Evolutionary conservation across 495 filamentous ascomycete genomes (phyloP).

Genomic region (Entonaema liquescens): DNA sequence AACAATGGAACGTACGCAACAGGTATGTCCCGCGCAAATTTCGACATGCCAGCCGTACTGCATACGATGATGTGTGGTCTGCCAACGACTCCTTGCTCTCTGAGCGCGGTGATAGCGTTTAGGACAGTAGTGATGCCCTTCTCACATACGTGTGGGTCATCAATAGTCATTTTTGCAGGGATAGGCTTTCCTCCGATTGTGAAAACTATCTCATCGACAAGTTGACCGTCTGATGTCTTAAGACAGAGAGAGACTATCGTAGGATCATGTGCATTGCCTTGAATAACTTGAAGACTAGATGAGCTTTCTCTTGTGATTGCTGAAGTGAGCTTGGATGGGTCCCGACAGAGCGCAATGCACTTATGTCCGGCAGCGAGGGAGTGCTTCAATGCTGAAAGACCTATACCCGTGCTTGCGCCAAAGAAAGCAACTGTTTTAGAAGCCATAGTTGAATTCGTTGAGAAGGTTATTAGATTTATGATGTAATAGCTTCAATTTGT

Average conservation of each 20-base stretch:
- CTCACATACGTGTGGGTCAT: slow-evolving; percentile 67
- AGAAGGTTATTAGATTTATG: not conserved
- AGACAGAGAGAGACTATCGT: slow-evolving; percentile 51
- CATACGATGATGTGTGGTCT: slow-evolving; percentile 59
- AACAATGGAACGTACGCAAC: slow-evolving; percentile 60
- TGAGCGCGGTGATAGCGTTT: slow-evolving; percentile 47
- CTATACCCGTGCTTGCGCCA: slow-evolving; percentile 64
- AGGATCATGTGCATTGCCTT: slow-evolving; percentile 62
- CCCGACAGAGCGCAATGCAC: slow-evolving; percentile 66
- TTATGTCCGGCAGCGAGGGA: slow-evolving; percentile 61
- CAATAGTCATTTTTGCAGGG: slow-evolving; percentile 45
- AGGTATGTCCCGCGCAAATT: slow-evolving; percentile 62
- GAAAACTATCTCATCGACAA: slow-evolving; percentile 56
- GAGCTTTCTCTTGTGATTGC: slow-evolving; percentile 47
- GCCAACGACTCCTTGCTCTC: slow-evolving; percentile 20
- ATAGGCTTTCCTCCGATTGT: slow-evolving; percentile 56
- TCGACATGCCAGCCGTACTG: slow-evolving; percentile 63
- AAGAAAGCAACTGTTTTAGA: slow-evolving; percentile 62
- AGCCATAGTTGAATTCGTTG: not conserved
- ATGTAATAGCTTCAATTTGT: not conserved
- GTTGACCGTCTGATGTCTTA: slow-evolving; percentile 29
- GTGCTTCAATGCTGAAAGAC: slow-evolving; percentile 55
- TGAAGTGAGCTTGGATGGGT: slow-evolving; percentile 66
- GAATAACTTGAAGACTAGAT: slow-evolving; percentile 56
- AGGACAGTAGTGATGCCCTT: slow-evolving; percentile 59